Percentiles rank a stretch among this genome's conserved stretches.
Evolutionary conservation across 2,329 filamentous ascomycete genomes (phyloP).

Genomic region (Clonostachys rhizophaga): DNA sequence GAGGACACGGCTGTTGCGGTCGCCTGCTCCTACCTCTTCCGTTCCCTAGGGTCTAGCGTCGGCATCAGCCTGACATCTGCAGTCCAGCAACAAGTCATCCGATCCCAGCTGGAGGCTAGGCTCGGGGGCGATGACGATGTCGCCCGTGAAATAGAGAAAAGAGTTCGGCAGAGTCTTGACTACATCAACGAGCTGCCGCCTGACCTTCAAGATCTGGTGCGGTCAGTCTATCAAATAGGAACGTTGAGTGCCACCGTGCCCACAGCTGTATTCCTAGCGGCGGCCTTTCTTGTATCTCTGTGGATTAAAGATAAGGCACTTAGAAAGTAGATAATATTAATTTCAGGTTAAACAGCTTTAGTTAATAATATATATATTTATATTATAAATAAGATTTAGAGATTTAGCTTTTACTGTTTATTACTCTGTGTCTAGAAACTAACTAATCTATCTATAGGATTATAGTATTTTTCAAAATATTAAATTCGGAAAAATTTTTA

Average conservation of each 20-base stretch:
- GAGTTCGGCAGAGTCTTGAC: constrained; percentile 65
- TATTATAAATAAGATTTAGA: no score
- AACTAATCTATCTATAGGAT: no score
- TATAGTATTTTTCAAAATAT: no score
- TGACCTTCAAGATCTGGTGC: constrained; percentile 51
- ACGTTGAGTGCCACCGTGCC: constrained; percentile 34
- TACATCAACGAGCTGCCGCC: constrained; percentile 64
- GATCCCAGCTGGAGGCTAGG: constrained; percentile 45
- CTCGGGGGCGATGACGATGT: constrained; percentile 49
- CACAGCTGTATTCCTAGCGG: constrained; percentile 23
- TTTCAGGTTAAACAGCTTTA: no score
- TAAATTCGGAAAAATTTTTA: no score
- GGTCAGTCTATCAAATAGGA: constrained; percentile 57
- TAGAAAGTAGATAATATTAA: constrained; percentile 16
- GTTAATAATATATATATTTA: no score
- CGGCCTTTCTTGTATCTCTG: constrained; percentile 31
- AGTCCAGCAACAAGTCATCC: constrained; percentile 65
- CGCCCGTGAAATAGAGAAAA: constrained; percentile 61
- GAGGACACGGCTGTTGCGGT: constrained; percentile 71
- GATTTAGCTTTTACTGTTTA: no score
- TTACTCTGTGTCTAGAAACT: no score
- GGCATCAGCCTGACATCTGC: constrained; percentile 69
- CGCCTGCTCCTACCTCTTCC: constrained; percentile 78
- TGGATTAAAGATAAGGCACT: constrained; percentile 57
- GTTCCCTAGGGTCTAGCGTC: constrained; percentile 71